Evolutionary conservation across 805 yeast genomes (phyloP), one percentile per base, ranked within the genome.

Genomic region (Kodamaea neixiangensis): DNA sequence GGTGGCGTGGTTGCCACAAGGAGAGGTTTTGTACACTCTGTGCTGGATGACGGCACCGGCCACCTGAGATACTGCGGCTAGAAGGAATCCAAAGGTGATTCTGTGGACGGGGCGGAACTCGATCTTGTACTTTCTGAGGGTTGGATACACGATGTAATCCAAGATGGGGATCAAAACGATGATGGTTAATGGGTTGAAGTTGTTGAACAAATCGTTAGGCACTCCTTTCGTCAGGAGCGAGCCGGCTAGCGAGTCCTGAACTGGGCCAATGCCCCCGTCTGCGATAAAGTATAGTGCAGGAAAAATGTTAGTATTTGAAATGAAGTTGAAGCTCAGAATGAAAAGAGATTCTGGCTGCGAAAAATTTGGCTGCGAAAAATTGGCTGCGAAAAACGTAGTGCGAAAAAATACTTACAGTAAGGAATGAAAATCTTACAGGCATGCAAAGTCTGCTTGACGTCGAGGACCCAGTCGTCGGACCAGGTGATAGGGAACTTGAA

Each of bases 171-270:
- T 72, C 51, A 77, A 65, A 42, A 79, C 69, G 53, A 80, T 77
- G 58, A 79, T 80, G n/a, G 83, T 74, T 51, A 80, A 68, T 44
- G 81, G 82, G 57, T 80, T 80, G 67, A 80, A 78, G 59, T 78
- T 79, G 55, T 68, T 73, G 66, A 79, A 77, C 57, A 80, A 71
- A 69, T 80, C 84, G 59, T 80, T 80, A 52, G 83, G 83, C 56
- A 80, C 80, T 42, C 81, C 81, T 25, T 77, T 65, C 25, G 77
- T 67, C 6, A 72, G 61, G 83, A 80, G 77, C 25, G 80, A 71
- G 52, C 80, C 81, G 43, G 83, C 82, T 62, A 78, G 83, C 1
- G 81, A 75, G 51, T 73, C 78, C 58, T 75, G 79, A 54, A 66
- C 62, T 33, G 76, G 65, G 33, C 81, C 81, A 57, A 79, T 68